Percentiles rank a stretch among this genome's conserved stretches.
phyloP scores from a whole-genome alignment of 2,329 filamentous ascomycete species.

The Alternaria sp. region DNA sequence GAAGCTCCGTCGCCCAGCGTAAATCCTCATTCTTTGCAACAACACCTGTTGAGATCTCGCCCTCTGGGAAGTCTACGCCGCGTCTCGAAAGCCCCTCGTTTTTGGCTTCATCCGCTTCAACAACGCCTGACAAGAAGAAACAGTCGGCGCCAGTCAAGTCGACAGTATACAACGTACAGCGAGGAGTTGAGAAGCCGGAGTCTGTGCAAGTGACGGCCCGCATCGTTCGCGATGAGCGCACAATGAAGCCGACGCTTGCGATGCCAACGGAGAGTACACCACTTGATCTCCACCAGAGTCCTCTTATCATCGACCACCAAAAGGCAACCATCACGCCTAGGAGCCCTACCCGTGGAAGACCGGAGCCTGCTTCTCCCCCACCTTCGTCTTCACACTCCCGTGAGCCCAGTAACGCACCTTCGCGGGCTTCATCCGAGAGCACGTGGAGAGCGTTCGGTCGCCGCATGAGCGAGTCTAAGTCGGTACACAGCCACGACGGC shows the following conservation, averaged over 20 bases:
- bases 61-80: slow-evolving; percentile 31
- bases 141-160: slow-evolving; percentile 30
- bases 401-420: slow-evolving; percentile 37
- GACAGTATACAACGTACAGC: slow-evolving; percentile 51
- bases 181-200: slow-evolving; percentile 60
- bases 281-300: slow-evolving; percentile 60
- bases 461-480: slow-evolving; percentile 46
- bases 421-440: slow-evolving; percentile 49
- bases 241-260: slow-evolving; percentile 37
- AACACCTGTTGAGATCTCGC: slow-evolving; percentile 39
- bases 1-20: slow-evolving; percentile 43
- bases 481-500: slow-evolving; percentile 38
- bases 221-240: slow-evolving; percentile 71
- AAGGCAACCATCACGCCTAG: slow-evolving; percentile 31
- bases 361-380: slow-evolving; percentile 40
- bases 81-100: slow-evolving; percentile 41
- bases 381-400: slow-evolving; percentile 41
- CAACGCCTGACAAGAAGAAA: slow-evolving; percentile 36
- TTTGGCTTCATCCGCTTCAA: slow-evolving; percentile 31
- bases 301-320: slow-evolving; percentile 71
- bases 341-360: slow-evolving; percentile 36
- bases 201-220: slow-evolving; percentile 88
- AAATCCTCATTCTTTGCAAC: slow-evolving; percentile 48
- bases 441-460: slow-evolving; percentile 48
- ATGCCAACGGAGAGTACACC: slow-evolving; percentile 59